Evolutionary conservation across 805 yeast genomes (phyloP).

Genomic region (Yamadazyma insecticola): DNA sequence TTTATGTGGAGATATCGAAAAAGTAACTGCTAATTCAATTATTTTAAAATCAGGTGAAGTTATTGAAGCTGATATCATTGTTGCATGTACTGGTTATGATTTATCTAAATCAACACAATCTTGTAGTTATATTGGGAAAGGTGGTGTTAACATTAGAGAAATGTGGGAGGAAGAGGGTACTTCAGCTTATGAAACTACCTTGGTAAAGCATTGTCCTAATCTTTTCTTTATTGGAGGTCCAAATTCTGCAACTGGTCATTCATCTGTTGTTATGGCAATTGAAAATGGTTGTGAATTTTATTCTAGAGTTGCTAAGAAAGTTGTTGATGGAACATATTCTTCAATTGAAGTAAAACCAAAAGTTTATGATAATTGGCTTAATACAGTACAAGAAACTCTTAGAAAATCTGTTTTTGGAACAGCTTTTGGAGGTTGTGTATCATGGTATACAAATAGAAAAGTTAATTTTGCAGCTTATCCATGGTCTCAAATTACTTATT

Average conservation of each 20-base stretch:
- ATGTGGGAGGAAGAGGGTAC: slow-evolving; percentile 28
- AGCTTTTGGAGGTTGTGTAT: slow-evolving; percentile 34
- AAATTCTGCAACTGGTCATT: slow-evolving; percentile 39
- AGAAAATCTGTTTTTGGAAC: slow-evolving; percentile 31
- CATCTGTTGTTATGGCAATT: slow-evolving; percentile 35
- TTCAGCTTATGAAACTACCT: slow-evolving; percentile 31
- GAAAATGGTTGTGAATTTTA: slow-evolving; percentile 28
- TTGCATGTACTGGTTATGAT: slow-evolving; percentile 41
- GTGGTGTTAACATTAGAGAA: slow-evolving; percentile 17
- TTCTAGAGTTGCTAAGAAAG: slow-evolving; percentile 17
- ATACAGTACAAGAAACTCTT: slow-evolving; percentile 21
- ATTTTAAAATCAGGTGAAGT: slow-evolving; percentile 23
- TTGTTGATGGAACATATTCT: slow-evolving; percentile 23
- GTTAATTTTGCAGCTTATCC: slow-evolving; percentile 33
- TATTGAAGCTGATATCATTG: slow-evolving; percentile 32
- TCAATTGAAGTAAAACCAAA: slow-evolving; percentile 26
- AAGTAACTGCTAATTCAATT: slow-evolving; percentile 24
- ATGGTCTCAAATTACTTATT: slow-evolving; percentile 29
- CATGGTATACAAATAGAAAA: slow-evolving; percentile 33
- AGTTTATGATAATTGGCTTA: slow-evolving; percentile 32
- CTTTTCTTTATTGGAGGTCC: slow-evolving; percentile 35
- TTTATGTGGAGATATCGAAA: slow-evolving; percentile 5
- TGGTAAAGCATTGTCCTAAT: slow-evolving; percentile 32
- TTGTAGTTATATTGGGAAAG: slow-evolving; percentile 20
- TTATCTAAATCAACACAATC: slow-evolving; percentile 14